These are phyloP conservation scores for Pistacia integerrima DNA, from an alignment of 345 rosid genomes.

Conservation along the genomic window DNA sequence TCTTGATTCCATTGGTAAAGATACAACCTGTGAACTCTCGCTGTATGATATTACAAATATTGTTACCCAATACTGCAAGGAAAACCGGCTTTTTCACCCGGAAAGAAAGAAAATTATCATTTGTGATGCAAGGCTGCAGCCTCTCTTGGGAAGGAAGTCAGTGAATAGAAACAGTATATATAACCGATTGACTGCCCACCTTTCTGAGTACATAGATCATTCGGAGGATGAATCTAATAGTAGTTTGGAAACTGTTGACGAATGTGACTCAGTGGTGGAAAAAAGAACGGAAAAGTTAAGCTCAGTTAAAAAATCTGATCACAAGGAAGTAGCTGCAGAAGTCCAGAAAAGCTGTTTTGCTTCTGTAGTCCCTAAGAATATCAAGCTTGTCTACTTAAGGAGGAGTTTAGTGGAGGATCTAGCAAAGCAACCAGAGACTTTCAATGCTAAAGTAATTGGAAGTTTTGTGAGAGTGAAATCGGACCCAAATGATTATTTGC, in stretches of 20 bases:
- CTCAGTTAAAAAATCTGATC: constrained; percentile 19
- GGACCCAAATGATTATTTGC: constrained; percentile 39
- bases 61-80: no score
- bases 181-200: constrained; percentile 39
- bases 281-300: constrained; percentile 21
- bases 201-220: constrained; percentile 35
- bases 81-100: constrained; percentile 46
- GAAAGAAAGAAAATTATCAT: constrained; percentile 39
- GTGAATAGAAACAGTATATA: constrained; percentile 33
- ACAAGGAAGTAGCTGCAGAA: constrained; percentile 25
- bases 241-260: constrained; percentile 15
- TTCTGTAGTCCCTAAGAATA: constrained; percentile 39
- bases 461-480: constrained; percentile 50
- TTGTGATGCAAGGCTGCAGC: constrained; percentile 45
- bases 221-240: constrained; percentile 29
- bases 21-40: no score
- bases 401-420: constrained; percentile 52
- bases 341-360: constrained; percentile 38
- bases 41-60: no score
- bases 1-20: no score
- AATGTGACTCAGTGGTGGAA: not conserved
- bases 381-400: constrained; percentile 52
- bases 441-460: no score
- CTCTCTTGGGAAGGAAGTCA: constrained; percentile 46
- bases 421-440: no score